These are phyloP conservation scores for Buxus sempervirens DNA, from an alignment of 164 flowering plant genomes.

Conservation along the genomic window DNA sequence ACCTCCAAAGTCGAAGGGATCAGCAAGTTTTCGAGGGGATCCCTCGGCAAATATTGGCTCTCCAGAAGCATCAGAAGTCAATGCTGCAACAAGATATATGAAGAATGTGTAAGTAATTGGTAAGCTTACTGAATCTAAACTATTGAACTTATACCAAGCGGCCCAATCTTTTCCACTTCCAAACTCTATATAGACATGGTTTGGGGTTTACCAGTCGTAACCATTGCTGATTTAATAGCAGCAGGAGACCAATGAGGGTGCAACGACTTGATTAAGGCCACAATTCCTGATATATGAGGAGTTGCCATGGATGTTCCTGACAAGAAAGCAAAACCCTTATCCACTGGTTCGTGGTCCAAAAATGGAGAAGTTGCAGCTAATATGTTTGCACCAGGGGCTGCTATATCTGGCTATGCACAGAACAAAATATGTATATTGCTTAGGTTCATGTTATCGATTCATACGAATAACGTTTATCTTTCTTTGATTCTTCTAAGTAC, in stretches of 20 bases:
- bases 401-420: constrained; percentile 22
- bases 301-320: constrained; percentile 35
- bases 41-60: too few relatives aligned
- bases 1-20: background rate
- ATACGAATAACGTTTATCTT: background rate
- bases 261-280: constrained; percentile 17
- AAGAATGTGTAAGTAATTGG: too few relatives aligned
- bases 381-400: constrained; percentile 26
- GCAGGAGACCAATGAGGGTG: constrained; percentile 35
- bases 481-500: constrained; percentile 3
- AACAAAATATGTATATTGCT: too few relatives aligned
- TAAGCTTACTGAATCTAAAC: too few relatives aligned
- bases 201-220: constrained; percentile 22
- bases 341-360: background rate
- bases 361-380: constrained; percentile 11
- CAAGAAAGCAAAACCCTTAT: background rate
- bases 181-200: too few relatives aligned
- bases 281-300: constrained; percentile 31
- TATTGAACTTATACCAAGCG: too few relatives aligned
- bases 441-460: too few relatives aligned
- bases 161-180: too few relatives aligned
- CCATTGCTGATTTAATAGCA: background rate
- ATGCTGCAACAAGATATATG: too few relatives aligned
- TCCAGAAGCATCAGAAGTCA: too few relatives aligned
- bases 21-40: too few relatives aligned